Base-by-base conservation (phyloP, 306 rosid genomes). In the Trifolium repens region DNA sequence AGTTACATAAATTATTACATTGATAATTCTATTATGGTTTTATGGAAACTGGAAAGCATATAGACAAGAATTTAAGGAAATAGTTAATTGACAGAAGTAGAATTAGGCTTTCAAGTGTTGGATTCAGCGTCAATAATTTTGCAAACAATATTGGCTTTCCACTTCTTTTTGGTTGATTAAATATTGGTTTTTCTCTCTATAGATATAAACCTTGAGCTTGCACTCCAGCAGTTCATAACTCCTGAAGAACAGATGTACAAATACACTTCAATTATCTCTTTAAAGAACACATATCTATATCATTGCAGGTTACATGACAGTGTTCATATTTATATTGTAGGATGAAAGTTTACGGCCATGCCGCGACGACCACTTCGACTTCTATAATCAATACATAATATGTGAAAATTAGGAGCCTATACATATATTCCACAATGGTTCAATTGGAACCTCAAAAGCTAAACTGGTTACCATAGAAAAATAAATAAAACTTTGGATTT, bases 111-210 rank as follows among this genome's bases (percentile, higher is more conserved):
- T 22, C 24, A 22, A 22, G 24, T 22, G 24, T 22, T 22, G 24
- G 1, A 22, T 27, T 27, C 32, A 27, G 32, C 32, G 2, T 27
- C 32, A 27, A 27, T 3, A 27, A 27, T 27, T 27, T 27, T 22
- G 24, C 1, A 22, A 22, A 22, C 24, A 22, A 1, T 22, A 22
- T 22, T 22, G 24, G 24, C 1, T 22, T 22, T 22, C 24, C 1
- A 22, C 24, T 22, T 22, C 24, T 22, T 22, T 52, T 73, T 15
- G 98, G 92, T 82, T 85, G 90, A 83, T 93, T 97, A 75, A 89
- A 93, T 76, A 89, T 64, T 3, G 98, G 98, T 76, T 85, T 91
- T 50, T 86, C 88, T 91, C 98, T 72, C 65, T 87, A 55, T 91
- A 93, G 75, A 91, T 49, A 73, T 88, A 93, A 16, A 93, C 87